These are phyloP conservation scores for Elongisporangium undulatum DNA, from an alignment of 352 stramenopile genomes.

Conservation along the genomic window DNA sequence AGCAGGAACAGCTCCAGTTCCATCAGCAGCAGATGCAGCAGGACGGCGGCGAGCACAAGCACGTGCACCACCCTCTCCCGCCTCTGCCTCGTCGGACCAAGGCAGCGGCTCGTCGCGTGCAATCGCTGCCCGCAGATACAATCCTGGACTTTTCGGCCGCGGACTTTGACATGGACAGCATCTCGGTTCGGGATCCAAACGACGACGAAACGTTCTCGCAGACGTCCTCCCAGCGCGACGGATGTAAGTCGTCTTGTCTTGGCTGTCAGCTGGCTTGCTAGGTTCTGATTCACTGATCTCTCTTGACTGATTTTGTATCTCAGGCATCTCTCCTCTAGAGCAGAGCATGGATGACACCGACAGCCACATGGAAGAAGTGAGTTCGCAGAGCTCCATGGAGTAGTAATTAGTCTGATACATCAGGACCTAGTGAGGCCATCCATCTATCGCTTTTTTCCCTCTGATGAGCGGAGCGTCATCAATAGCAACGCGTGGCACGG, in stretches of 20 bases:
- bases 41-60: slow-evolving; percentile 3
- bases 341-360: slow-evolving; percentile 74
- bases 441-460: not conserved
- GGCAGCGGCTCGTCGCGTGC: slow-evolving; percentile 35
- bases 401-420: slow-evolving; percentile 12
- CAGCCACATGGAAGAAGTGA: slow-evolving; percentile 83
- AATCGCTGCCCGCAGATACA: slow-evolving; percentile 54
- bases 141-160: slow-evolving; percentile 40
- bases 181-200: slow-evolving; percentile 63
- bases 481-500: not conserved
- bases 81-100: slow-evolving; percentile 21
- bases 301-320: slow-evolving; percentile 2
- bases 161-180: slow-evolving; percentile 83
- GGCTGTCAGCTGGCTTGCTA: not conserved
- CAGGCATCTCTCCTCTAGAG: slow-evolving; percentile 73
- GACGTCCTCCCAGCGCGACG: slow-evolving; percentile 66
- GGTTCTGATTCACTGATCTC: slow-evolving; percentile 5
- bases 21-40: slow-evolving; percentile 20
- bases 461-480: not conserved
- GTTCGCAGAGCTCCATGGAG: slow-evolving; percentile 69
- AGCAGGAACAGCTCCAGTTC: slow-evolving; percentile 7
- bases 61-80: slow-evolving; percentile 24
- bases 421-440: not conserved
- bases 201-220: slow-evolving; percentile 65
- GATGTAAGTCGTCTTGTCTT: slow-evolving; percentile 48